phyloP scores from a whole-genome alignment of 768 basidiomycete species.

The Rhizopogon vulgaris region DNA sequence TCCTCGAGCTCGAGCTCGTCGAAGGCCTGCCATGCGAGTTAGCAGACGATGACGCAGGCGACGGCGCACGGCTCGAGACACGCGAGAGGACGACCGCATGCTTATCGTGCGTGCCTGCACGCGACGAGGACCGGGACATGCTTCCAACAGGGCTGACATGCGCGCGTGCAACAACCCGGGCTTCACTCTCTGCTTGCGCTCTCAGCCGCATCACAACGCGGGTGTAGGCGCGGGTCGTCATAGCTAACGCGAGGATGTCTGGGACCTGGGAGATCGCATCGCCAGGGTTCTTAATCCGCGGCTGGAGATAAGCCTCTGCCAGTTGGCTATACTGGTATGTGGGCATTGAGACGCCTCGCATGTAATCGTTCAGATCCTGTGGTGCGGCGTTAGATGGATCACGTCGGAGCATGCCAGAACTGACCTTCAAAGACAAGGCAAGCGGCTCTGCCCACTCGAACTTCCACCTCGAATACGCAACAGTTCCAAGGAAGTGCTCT shows the following conservation, averaged over 20 bases:
- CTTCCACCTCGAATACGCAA: slow-evolving; percentile 70
- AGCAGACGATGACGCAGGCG: slow-evolving; percentile 40
- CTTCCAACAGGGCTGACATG: slow-evolving; percentile 1
- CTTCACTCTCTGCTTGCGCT: slow-evolving; percentile 68
- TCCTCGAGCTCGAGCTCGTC: slow-evolving; percentile 10
- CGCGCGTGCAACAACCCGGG: slow-evolving; percentile 15
- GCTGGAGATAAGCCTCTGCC: slow-evolving; percentile 52
- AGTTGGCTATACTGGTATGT: slow-evolving; percentile 64
- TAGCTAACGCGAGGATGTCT: slow-evolving; percentile 46
- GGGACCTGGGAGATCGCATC: slow-evolving; percentile 33
- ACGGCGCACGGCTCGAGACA: slow-evolving; percentile 60
- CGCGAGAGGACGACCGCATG: slow-evolving; percentile 1
- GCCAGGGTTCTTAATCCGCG: slow-evolving; percentile 33
- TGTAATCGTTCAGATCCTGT: slow-evolving; percentile 75
- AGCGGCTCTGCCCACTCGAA: slow-evolving; percentile 54
- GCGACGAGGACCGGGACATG: slow-evolving; percentile 1
- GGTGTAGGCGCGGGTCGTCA: slow-evolving; percentile 69
- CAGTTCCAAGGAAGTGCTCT: slow-evolving; percentile 60
- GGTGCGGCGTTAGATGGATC: slow-evolving; percentile 5
- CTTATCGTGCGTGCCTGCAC: slow-evolving; percentile 11
- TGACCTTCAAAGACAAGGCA: slow-evolving; percentile 53
- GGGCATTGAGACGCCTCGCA: slow-evolving; percentile 74
- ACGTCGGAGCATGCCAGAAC: slow-evolving; percentile 14
- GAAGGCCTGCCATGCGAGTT: slow-evolving; percentile 20
- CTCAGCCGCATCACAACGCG: slow-evolving; percentile 76